Conservation (phyloP, 2,329 filamentous ascomycete species). For the Endoconidiophora polonica region DNA sequence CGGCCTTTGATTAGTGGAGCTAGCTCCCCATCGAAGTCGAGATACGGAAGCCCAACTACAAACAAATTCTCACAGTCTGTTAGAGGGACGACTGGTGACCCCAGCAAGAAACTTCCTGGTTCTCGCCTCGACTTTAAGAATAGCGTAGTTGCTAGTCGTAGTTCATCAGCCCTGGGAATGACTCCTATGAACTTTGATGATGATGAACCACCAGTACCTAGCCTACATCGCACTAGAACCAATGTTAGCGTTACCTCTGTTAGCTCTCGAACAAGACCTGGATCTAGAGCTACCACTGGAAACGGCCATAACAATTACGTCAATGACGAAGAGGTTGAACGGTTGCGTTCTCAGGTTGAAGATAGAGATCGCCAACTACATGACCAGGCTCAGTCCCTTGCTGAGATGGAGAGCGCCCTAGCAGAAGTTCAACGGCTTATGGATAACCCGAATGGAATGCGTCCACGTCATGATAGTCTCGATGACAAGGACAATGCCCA, state of each 20-base stretch:
- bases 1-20: conserved; percentile 34
- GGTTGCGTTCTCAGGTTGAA: conserved; percentile 56
- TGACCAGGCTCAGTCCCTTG: conserved; percentile 66
- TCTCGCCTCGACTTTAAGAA: conserved; percentile 28
- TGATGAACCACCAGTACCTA: conserved; percentile 27
- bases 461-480: conserved; percentile 28
- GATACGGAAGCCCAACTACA: conserved; percentile 43
- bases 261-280: conserved; percentile 28
- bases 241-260: conserved; percentile 38
- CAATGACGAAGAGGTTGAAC: conserved; percentile 57
- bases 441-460: conserved; percentile 33
- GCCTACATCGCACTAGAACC: conserved; percentile 15
- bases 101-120: conserved; percentile 35
- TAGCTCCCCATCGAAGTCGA: conserved; percentile 28
- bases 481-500: conserved; percentile 55
- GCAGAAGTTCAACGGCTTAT: conserved; percentile 61
- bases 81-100: conserved; percentile 43
- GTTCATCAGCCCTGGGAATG: conserved; percentile 40
- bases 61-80: conserved; percentile 43
- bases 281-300: conserved; percentile 33
- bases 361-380: conserved; percentile 77
- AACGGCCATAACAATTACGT: conserved; percentile 39
- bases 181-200: conserved; percentile 32
- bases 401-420: conserved; percentile 79
- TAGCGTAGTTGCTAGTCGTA: conserved; percentile 37